Base-by-base conservation (phyloP, 2,329 filamentous ascomycete species). In the Tricladium varicosporioides region DNA sequence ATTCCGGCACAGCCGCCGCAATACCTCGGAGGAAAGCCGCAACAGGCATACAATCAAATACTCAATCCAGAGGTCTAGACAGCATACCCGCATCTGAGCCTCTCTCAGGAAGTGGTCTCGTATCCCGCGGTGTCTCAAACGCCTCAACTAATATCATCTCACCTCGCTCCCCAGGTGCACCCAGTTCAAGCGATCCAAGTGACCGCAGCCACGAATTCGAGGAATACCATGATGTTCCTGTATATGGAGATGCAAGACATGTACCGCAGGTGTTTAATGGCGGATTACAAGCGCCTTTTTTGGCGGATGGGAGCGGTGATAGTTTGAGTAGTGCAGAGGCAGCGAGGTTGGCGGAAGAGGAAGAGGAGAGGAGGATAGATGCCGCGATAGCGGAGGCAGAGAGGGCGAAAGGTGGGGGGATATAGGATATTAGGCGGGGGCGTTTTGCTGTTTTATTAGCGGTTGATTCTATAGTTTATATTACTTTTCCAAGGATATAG, bases 351-450 rank as follows among this genome's bases (percentile, higher is more conserved):
- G 42, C 33, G 16, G 57, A 59, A 27, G 67, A 69, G 40, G 67
- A 70, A 18, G 67, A 69, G 47, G 67, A 70, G 61, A 61, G 66
- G 55, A 64, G 62, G 50, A 69, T 69, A 16, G 67, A 69, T 55
- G 63, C 60, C 43, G 67, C 67, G 32, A 69, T 69, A 53, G 67
- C 65, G 44, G 65, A 65, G 31, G 63, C 65, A 15, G 67, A 67
- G n/a, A 11, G 44, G 18, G 36, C 18, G 36, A 48, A 54, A 42
- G 36, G 45, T n/a, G 45, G 27, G n/a, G 16, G 45, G 19, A 18
- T 5, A 31, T 27, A 27, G 15, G 15, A 31, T 27, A 27, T 27
- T 27, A 18, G 15, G 19, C 15, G 45, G 18, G 19, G n/a, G 36
- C 9, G 10, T 40, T 40, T 40, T 40, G 36, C 2, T 40, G 36